Percentiles rank a stretch among this genome's conserved stretches.
Conservation (phyloP, 1,284 basidiomycete genomes). For the Leccinum fallax region DNA sequence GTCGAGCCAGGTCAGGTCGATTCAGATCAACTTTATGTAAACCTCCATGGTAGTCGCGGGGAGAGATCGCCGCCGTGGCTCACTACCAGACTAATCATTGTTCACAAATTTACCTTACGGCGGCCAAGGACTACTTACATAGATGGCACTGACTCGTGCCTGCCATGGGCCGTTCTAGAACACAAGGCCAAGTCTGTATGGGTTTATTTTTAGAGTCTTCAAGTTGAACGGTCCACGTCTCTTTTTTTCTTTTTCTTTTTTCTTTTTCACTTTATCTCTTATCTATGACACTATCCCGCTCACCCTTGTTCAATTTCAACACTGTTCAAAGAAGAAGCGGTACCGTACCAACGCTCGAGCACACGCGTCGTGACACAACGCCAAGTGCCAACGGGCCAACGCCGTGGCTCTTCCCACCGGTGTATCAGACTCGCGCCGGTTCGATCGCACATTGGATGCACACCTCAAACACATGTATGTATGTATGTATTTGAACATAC, state of each 20-base stretch:
- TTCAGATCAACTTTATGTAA: too few relatives aligned
- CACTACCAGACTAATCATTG: too few relatives aligned
- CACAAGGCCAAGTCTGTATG: not conserved
- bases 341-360: not conserved
- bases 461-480: not conserved
- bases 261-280: not conserved
- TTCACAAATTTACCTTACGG: too few relatives aligned
- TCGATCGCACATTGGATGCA: not conserved
- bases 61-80: too few relatives aligned
- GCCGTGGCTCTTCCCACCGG: not conserved
- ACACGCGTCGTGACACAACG: not conserved
- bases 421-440: not conserved
- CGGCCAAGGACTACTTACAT: too few relatives aligned
- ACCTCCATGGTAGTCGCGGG: too few relatives aligned
- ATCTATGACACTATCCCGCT: not conserved
- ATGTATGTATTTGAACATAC: not conserved
- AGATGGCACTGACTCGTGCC: too few relatives aligned
- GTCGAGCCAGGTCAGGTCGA: too few relatives aligned
- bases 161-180: too few relatives aligned
- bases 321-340: not conserved
- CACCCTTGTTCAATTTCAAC: not conserved
- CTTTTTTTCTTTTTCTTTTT: not conserved
- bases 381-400: not conserved
- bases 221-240: not conserved
- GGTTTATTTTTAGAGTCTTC: not conserved